These are phyloP conservation scores for Talaromyces amestolkiae DNA, from an alignment of 2,329 filamentous ascomycete genomes.

Conservation along the genomic window DNA sequence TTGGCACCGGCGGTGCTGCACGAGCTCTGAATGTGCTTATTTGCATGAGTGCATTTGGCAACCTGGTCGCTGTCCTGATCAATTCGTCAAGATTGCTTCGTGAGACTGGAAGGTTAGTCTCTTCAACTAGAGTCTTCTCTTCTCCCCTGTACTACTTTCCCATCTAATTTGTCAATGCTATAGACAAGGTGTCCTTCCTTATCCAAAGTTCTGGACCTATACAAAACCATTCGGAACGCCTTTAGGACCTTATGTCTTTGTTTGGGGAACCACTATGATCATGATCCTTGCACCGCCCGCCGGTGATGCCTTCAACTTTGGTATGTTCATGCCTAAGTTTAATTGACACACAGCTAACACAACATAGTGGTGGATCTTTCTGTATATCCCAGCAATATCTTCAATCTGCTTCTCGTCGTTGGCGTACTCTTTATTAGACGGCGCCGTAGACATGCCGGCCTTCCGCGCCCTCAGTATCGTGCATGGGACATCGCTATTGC, in stretches of 20 bases:
- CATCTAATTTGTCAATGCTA: not conserved
- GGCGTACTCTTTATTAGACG: conserved; percentile 14
- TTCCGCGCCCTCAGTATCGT: conserved; percentile 49
- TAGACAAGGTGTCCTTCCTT: conserved; percentile 62
- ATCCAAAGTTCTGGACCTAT: conserved; percentile 60
- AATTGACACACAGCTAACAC: not conserved
- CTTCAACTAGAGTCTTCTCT: not conserved
- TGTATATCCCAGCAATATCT: conserved; percentile 59
- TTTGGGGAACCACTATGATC: conserved; percentile 57
- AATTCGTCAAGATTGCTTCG: conserved; percentile 57
- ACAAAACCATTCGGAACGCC: conserved; percentile 64
- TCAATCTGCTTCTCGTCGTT: conserved; percentile 55
- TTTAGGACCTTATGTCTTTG: conserved; percentile 57
- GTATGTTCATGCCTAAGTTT: conserved; percentile 22
- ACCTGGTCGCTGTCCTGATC: conserved; percentile 56
- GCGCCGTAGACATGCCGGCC: conserved; percentile 4
- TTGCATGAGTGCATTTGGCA: conserved; percentile 58
- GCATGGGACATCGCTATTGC: conserved; percentile 59
- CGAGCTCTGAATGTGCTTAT: conserved; percentile 59
- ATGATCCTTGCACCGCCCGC: conserved; percentile 62
- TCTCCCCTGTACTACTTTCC: not conserved
- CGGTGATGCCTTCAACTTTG: conserved; percentile 64
- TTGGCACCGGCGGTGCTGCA: conserved; percentile 51
- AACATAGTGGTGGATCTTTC: conserved; percentile 56
- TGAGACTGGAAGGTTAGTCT: conserved; percentile 54